Conservation (phyloP, 23 red algal species). For the Gracilariopsis chorda region DNA sequence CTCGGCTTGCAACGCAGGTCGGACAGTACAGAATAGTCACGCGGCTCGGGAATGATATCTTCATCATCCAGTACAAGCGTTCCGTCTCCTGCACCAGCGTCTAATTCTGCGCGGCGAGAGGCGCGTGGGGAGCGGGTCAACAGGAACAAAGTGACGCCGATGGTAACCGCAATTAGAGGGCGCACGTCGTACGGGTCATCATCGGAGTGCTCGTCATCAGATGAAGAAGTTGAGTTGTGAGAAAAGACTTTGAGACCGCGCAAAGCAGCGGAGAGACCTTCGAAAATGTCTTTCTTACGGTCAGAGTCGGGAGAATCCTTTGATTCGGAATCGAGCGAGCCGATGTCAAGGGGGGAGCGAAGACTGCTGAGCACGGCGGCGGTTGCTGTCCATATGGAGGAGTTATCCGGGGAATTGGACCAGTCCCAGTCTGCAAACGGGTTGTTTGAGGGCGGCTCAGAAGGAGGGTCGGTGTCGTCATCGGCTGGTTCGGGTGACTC, state of each 20-base stretch:
- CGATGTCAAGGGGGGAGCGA: background rate
- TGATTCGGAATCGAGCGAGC: background rate
- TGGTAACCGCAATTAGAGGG: constrained; percentile 52
- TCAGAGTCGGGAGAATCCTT: background rate
- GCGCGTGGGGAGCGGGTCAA: constrained; percentile 37
- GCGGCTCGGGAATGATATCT: background rate
- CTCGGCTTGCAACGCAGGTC: constrained; percentile 10
- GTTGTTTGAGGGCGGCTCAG: background rate
- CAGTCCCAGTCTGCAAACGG: constrained; percentile 19
- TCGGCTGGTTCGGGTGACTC: background rate
- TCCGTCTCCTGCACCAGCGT: constrained; percentile 3
- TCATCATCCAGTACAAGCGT: constrained; percentile 14
- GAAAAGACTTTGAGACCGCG: constrained; percentile 49
- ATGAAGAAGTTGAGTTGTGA: background rate
- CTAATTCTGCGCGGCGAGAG: constrained; percentile 6
- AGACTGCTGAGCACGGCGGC: constrained; percentile 28
- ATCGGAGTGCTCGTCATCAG: background rate
- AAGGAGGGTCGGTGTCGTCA: background rate
- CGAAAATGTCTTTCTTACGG: constrained; percentile 27
- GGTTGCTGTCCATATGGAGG: constrained; percentile 50
- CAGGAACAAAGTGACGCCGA: constrained; percentile 56
- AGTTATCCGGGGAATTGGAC: constrained; percentile 35
- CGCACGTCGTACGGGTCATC: constrained; percentile 23
- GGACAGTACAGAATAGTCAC: constrained; percentile 31
- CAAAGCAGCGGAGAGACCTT: constrained; percentile 6